Base-by-base conservation (phyloP, 2,329 filamentous ascomycete genomes). In the Botryotinia calthae region DNA sequence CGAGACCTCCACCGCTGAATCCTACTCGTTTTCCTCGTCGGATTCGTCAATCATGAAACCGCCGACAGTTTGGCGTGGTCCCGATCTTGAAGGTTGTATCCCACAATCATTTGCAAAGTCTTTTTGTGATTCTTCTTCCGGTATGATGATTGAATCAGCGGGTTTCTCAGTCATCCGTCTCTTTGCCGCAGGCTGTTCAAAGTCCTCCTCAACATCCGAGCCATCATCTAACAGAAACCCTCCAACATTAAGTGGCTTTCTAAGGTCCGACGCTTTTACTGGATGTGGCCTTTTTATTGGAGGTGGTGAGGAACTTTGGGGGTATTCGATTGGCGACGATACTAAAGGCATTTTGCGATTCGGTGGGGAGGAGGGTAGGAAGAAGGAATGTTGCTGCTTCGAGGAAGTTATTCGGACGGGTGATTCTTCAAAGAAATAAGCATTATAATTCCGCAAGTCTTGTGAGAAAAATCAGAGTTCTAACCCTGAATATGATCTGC, bases 241-340 rank as follows among this genome's bases (percentile, higher is more conserved):
- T 40, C 81, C 82, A 68, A 83, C 80, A 22, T 80, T 80, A 74
- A 82, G 82, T 18, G 80, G 78, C 72, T 81, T 83, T 59, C 77
- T 69, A 14, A 74, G 46, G 34, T 81, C 80, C 28, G 77, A 76
- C n/a, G 77, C 76, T 71, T 81, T 78, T 70, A 80, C 76, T 40
- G 81, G 78, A 71, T 81, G 80, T 48, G 82, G 75, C 56, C 84
- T 81, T 77, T 86, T 86, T 14, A 76, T 73, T 2, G 58, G 37
- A n/a, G 76, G 76, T 12, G 80, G 79, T 48, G 79, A 78, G 25
- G 79, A 79, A 59, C 76, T 79, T 20, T 67, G 73, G 16, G 79
- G 78, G 63, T 81, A 80, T 66, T 84, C 79, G 31, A 89, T 81
- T 3, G 89, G 87, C 22, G 90, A 90, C 10, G 90, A 90, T 56